Conservation (phyloP, 1,139 yeast genomes). For the Magnusiomyces tetraspermus region DNA sequence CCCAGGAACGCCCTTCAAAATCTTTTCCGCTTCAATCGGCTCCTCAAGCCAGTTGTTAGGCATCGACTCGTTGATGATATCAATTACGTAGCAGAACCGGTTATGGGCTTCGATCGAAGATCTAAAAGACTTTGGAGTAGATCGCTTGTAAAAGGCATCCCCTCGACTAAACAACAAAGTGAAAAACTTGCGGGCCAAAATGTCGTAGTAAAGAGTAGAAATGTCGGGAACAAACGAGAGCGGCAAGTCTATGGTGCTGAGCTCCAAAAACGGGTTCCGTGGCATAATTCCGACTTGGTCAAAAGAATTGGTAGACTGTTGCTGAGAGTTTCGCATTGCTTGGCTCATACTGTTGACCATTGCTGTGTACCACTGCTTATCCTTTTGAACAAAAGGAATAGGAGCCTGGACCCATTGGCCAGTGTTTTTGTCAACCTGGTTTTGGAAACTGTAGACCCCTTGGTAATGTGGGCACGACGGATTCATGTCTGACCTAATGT, state of each 20-base stretch:
- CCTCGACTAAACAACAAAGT: background rate
- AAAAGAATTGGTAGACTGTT: too few relatives aligned
- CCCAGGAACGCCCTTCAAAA: conserved; percentile 1
- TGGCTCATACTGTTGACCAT: background rate
- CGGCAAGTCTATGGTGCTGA: background rate
- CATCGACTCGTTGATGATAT: background rate
- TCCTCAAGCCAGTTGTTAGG: background rate
- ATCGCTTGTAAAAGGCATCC: background rate
- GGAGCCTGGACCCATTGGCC: background rate
- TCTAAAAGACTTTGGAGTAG: background rate
- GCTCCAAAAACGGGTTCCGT: conserved; percentile 2
- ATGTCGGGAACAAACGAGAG: background rate
- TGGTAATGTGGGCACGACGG: background rate
- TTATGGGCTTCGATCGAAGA: conserved; percentile 2
- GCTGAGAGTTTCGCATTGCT: background rate
- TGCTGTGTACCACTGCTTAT: background rate
- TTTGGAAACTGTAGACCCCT: background rate
- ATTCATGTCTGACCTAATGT: background rate
- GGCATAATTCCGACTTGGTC: background rate
- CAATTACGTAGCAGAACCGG: conserved; percentile 2
- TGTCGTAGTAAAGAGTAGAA: background rate
- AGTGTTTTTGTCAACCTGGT: background rate
- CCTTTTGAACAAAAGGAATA: background rate
- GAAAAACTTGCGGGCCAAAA: background rate
- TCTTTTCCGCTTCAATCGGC: background rate